A percentile compares a stretch with the other conserved stretches of the same genome.
Conservation (phyloP, 441 rosid genomes). For the Jatropha multifida region DNA sequence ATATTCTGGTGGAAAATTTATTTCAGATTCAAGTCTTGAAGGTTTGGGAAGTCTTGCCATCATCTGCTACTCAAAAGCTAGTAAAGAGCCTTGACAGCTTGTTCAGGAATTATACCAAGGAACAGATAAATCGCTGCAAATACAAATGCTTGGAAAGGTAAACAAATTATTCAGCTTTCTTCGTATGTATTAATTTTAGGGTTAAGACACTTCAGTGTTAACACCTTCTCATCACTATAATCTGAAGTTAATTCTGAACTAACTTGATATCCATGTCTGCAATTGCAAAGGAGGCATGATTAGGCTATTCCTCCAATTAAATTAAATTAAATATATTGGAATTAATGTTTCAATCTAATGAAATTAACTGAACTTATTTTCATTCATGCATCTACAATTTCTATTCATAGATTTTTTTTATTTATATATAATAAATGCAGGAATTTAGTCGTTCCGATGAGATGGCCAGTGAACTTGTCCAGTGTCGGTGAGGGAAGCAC, state of each 20-base stretch:
- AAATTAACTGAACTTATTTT: too few species aligned
- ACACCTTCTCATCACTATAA: too few species aligned
- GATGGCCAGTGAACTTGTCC: neutral
- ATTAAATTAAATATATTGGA: too few species aligned
- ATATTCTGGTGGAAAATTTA: conserved; percentile 22
- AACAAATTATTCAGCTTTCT: too few species aligned
- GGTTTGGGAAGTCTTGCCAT: conserved; percentile 46
- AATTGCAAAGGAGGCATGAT: too few species aligned
- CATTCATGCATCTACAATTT: too few species aligned
- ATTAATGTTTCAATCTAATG: too few species aligned
- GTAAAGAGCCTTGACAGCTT: conserved; percentile 18
- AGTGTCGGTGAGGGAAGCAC: neutral
- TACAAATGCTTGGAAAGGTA: conserved; percentile 1
- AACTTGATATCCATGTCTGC: too few species aligned
- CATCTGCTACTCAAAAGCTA: conserved; percentile 19
- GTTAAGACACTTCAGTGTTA: too few species aligned
- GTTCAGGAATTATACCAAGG: neutral
- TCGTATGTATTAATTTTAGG: neutral
- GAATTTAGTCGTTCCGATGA: conserved; percentile 8
- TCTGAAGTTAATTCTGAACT: too few species aligned
- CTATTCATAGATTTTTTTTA: too few species aligned
- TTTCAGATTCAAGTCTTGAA: conserved; percentile 34
- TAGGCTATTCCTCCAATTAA: too few species aligned
- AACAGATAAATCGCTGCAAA: conserved; percentile 8
- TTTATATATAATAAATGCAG: neutral